A percentile compares a stretch with the other conserved stretches of the same genome.
These are phyloP conservation scores for Nakataea oryzae DNA, from an alignment of 2,329 filamentous ascomycete genomes.

Conservation along the genomic window DNA sequence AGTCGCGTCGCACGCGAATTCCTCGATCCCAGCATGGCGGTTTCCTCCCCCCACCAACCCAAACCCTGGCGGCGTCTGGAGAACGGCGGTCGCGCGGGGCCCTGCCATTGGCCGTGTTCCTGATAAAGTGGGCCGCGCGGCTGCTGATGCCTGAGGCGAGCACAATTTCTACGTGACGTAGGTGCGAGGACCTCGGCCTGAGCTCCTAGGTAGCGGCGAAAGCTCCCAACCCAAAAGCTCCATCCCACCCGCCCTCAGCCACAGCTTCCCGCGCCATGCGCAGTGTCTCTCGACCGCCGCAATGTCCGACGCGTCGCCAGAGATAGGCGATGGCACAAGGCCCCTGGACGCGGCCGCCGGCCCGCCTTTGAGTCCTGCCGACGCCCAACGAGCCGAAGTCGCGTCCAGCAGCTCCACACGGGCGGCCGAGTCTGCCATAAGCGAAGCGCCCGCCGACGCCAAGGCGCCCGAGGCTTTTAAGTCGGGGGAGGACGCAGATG, in stretches of 20 bases:
- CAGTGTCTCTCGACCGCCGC: conserved; percentile 6
- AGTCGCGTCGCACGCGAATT: conserved; percentile 1
- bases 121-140: neutral
- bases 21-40: neutral
- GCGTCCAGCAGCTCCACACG: neutral
- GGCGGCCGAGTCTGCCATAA: neutral
- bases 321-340: conserved; percentile 3
- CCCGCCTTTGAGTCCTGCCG: neutral
- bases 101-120: neutral
- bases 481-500: conserved; percentile 9
- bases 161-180: conserved; percentile 3
- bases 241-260: neutral
- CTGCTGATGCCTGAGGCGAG: conserved; percentile 2
- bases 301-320: conserved; percentile 8
- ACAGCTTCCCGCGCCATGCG: conserved; percentile 5
- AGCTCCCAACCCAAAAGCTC: neutral
- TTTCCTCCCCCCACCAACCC: neutral
- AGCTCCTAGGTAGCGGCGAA: neutral
- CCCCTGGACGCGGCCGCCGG: neutral
- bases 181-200: conserved; percentile 3
- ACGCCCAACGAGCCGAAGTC: neutral
- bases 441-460: neutral
- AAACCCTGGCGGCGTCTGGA: neutral
- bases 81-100: conserved; percentile 1
- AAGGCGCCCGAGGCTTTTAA: conserved; percentile 3